Conservation (phyloP, 2,329 filamentous ascomycete species). For the Diaporthe sp. region DNA sequence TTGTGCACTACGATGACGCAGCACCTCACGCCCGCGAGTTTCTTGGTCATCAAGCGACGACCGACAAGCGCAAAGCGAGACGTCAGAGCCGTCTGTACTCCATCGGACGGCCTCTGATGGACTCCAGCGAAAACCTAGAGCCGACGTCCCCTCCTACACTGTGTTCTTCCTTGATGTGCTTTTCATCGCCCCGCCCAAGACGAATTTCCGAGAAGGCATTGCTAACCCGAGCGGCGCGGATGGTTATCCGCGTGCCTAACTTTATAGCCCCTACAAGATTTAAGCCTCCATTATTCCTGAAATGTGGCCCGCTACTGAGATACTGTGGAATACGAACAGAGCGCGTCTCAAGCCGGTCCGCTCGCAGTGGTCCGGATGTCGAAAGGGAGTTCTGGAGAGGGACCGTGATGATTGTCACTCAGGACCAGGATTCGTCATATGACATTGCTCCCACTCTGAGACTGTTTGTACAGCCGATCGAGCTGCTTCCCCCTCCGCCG, state of each 20-base stretch:
- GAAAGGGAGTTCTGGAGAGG: conserved; percentile 92
- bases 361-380: conserved; percentile 49
- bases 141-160: not conserved
- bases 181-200: not conserved
- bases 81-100: conserved; percentile 36
- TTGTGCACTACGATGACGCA: conserved; percentile 25
- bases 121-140: not conserved
- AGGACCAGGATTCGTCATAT: conserved; percentile 86
- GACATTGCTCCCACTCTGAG: conserved; percentile 82
- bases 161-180: conserved; percentile 23
- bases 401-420: conserved; percentile 94
- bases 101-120: conserved; percentile 27
- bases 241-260: conserved; percentile 38
- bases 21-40: conserved; percentile 20
- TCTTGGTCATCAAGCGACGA: conserved; percentile 32
- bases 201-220: conserved; percentile 27
- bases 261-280: conserved; percentile 75
- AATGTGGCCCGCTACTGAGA: conserved; percentile 89
- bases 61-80: conserved; percentile 37
- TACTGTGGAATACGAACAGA: conserved; percentile 87
- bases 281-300: conserved; percentile 85
- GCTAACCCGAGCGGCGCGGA: conserved; percentile 78
- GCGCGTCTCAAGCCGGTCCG: conserved; percentile 55
- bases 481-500: conserved; percentile 83
- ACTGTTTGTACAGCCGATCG: conserved; percentile 88